phyloP scores from a whole-genome alignment of 1,284 basidiomycete species.

The Naganishia cerealis region DNA sequence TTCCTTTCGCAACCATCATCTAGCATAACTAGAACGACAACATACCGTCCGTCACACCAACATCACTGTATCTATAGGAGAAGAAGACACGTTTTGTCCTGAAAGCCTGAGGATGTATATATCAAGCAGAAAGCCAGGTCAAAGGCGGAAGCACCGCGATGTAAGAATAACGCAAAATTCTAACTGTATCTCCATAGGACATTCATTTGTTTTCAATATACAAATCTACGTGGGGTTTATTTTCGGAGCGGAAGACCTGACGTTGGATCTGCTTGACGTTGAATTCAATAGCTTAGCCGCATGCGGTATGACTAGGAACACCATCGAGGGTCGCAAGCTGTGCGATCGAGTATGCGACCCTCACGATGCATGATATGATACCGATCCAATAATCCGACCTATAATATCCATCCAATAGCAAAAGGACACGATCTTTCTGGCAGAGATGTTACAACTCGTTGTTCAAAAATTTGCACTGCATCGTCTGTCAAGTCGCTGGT shows the following conservation, averaged over 20 bases:
- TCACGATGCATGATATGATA: too few species aligned
- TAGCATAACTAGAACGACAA: slow-evolving; percentile 8
- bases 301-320: too few species aligned
- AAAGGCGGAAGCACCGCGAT: background rate
- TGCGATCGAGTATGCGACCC: too few species aligned
- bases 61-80: slow-evolving; percentile 22
- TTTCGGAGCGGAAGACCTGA: background rate
- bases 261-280: slow-evolving; percentile 8
- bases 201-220: background rate
- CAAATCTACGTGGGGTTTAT: background rate
- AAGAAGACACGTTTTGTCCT: background rate
- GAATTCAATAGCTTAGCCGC: too few species aligned
- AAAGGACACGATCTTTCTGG: too few species aligned
- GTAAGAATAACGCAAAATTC: background rate
- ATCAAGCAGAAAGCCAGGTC: background rate
- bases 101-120: background rate
- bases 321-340: too few species aligned
- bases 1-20: background rate
- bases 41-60: background rate
- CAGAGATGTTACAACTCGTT: too few species aligned
- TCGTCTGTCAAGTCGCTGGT: too few species aligned
- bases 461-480: too few species aligned
- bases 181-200: slow-evolving; percentile 17
- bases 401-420: too few species aligned
- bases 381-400: too few species aligned